A percentile compares a stretch with the other conserved stretches of the same genome.
Evolutionary conservation across 371 early-diverging fungal species (phyloP).

Genomic region (Mortierella sp.): DNA sequence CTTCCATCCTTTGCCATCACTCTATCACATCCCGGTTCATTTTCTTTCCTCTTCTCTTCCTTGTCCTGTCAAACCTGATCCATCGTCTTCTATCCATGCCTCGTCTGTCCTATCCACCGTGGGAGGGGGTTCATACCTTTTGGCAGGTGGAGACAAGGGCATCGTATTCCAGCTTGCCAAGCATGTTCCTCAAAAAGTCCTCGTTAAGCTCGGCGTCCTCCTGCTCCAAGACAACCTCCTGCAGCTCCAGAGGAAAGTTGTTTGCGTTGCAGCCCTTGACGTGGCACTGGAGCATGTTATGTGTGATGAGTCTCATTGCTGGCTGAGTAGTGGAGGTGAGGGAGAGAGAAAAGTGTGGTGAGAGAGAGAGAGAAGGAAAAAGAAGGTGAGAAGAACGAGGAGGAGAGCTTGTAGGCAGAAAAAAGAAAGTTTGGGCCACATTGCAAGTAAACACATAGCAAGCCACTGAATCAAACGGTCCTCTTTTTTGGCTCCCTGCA

Average conservation of each 20-base stretch:
- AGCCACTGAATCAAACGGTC: not conserved
- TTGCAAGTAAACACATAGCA: conserved; percentile 4
- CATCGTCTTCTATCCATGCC: no score
- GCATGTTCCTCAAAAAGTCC: conserved; percentile 84
- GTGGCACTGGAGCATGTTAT: conserved; percentile 98
- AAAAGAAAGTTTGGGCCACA: no score
- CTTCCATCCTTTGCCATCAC: no score
- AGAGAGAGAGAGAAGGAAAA: no score
- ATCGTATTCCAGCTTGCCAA: conserved; percentile 86
- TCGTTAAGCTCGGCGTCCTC: conserved; percentile 88
- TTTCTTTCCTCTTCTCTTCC: no score
- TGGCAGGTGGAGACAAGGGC: conserved; percentile 81
- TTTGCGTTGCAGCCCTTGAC: conserved; percentile 90
- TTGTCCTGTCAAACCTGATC: no score
- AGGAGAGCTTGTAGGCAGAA: no score
- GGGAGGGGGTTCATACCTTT: conserved; percentile 61
- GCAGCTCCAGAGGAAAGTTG: conserved; percentile 90
- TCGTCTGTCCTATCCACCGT: not conserved
- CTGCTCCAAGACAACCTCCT: conserved; percentile 85
- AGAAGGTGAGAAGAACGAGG: no score
- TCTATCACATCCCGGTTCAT: no score
- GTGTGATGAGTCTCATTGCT: conserved; percentile 91
- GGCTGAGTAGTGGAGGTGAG: not conserved
- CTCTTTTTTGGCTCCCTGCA: no score
- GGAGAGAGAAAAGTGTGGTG: not conserved